A percentile compares a stretch with the other conserved stretches of the same genome.
Evolutionary conservation across 768 basidiomycete genomes (phyloP).

Genomic region (Boletellus ananas): DNA sequence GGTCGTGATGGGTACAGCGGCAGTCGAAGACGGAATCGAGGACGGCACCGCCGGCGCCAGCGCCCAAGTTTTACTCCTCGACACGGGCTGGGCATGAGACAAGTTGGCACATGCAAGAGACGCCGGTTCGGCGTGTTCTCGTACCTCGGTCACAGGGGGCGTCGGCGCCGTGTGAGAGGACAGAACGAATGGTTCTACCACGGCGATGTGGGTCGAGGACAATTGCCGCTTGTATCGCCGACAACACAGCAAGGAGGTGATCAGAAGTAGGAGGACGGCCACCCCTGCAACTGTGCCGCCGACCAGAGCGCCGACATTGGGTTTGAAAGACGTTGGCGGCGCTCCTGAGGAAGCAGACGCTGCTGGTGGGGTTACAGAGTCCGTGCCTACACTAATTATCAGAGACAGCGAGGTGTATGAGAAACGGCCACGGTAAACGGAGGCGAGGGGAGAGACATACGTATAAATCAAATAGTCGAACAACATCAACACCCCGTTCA

Average conservation of each 20-base stretch:
- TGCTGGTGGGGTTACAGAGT: too few species aligned
- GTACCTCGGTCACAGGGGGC: background rate
- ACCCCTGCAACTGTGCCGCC: slow-evolving; percentile 7
- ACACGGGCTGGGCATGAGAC: background rate
- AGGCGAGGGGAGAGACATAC: background rate
- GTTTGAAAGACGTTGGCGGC: too few species aligned
- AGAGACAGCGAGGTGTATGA: too few species aligned
- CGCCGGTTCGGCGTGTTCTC: too few species aligned
- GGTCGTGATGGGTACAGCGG: background rate
- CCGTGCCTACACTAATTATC: too few species aligned
- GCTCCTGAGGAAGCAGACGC: too few species aligned
- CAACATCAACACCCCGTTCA: slow-evolving; percentile 2
- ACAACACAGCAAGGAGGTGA: slow-evolving; percentile 5
- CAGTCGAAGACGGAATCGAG: background rate
- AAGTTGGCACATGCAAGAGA: too few species aligned
- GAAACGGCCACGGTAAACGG: too few species aligned
- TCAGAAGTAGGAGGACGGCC: background rate
- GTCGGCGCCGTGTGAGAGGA: background rate
- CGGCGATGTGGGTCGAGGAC: background rate
- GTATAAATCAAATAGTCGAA: slow-evolving; percentile 19
- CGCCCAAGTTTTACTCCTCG: background rate
- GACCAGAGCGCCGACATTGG: background rate
- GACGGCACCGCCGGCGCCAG: background rate
- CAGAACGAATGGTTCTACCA: slow-evolving; percentile 4
- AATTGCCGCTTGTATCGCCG: background rate